Evolutionary conservation across 345 rosid genomes (phyloP).

Genomic region (Lenwebbia sp.): DNA sequence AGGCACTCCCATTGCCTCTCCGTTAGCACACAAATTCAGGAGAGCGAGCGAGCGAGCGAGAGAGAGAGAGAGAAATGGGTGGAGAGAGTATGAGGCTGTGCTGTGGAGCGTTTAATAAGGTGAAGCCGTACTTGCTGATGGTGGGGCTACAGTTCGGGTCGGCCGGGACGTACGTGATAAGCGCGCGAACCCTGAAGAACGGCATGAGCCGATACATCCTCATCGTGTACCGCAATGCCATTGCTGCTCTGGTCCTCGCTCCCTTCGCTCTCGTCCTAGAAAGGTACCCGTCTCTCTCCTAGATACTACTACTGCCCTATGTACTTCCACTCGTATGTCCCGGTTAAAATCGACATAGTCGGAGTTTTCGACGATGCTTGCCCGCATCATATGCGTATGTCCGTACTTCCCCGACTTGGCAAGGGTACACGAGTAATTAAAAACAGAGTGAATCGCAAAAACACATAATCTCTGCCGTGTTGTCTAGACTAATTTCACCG

Average conservation of each 20-base stretch:
- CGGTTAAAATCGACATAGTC: too few species aligned
- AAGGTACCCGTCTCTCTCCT: constrained; percentile 21
- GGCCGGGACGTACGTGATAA: constrained; percentile 57
- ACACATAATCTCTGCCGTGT: too few species aligned
- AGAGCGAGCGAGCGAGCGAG: background rate
- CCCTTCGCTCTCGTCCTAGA: constrained; percentile 73
- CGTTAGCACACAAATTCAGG: background rate
- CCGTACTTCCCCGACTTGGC: too few species aligned
- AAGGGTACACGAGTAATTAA: too few species aligned
- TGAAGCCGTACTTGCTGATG: constrained; percentile 60
- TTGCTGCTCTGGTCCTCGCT: constrained; percentile 64
- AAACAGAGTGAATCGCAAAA: too few species aligned
- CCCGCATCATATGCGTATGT: too few species aligned
- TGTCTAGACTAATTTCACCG: too few species aligned
- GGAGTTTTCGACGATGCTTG: too few species aligned
- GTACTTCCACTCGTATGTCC: too few species aligned
- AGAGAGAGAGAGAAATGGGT: background rate
- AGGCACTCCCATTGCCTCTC: background rate
- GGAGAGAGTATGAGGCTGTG: background rate
- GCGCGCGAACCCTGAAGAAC: constrained; percentile 45
- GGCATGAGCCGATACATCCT: constrained; percentile 77
- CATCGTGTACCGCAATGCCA: constrained; percentile 57
- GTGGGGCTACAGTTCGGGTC: constrained; percentile 55
- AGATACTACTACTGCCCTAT: background rate
- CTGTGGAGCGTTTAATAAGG: constrained; percentile 5